Base-by-base conservation (phyloP, 1,139 yeast species). In the Pichia sp. region DNA sequence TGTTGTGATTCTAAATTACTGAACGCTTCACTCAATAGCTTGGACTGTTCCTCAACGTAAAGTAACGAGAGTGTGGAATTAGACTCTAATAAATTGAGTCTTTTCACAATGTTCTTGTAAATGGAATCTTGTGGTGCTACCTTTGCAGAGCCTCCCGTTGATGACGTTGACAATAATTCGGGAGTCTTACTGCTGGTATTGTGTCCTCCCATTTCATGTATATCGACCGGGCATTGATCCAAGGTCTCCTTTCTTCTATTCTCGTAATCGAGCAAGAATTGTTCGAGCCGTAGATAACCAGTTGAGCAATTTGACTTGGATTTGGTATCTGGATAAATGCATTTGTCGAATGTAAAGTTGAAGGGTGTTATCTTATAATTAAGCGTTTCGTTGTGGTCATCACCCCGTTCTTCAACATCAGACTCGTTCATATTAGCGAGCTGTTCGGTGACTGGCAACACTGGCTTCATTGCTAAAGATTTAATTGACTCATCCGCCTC, bases 31-130 rank as follows among this genome's bases (percentile, higher is more conserved):
- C 93, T 74, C 19, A 87, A 60, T 27, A 82, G 59, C 49, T 76
- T 80, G 47, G 93, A 81, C 52, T 87, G 96, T 47, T 85, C 94
- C 53, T 87, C 95, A 40, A 87, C 77, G 54, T 87, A 87, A 15
- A 83, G 61, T 25, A 86, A 65, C 0, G 95, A 84, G 31, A 87
- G 60, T 2, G 91, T 77, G 0, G 96, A 87, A 57, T 83, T 83
- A 2, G 85, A 71, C 52, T 88, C 96, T 25, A 88, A 60, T 9
- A 80, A 60, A 1, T 79, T 65, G 13, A 88, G 59, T 33, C 96
- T 61, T 49, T 86, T 88, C 67, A 85, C 77, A 33, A 88, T 85
- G 48, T 83, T 86, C 52, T 83, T 84, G 62, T 84, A 87, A 30
- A 88, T 80, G 1, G 96, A 85, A 46, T 87, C 96, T 52, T 86